phyloP scores from a whole-genome alignment of 2,329 filamentous ascomycete species.

The Aureobasidium sp. region DNA sequence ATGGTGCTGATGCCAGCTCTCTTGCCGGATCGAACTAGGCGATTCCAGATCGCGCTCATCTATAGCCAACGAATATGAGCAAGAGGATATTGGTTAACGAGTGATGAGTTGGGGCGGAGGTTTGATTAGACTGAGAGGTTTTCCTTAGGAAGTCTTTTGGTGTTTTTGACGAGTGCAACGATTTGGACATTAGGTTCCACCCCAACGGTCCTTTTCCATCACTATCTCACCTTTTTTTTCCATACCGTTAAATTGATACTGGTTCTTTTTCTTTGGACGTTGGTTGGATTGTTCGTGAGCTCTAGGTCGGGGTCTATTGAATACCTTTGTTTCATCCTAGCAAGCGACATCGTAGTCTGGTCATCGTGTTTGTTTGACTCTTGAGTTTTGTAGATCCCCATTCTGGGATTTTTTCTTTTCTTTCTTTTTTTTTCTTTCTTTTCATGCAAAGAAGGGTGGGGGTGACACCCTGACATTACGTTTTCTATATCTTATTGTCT shows the following conservation, averaged over 20 bases:
- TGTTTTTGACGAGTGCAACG: neutral
- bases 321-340: neutral
- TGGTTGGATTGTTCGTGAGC: too few relatives aligned
- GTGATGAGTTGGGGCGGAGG: neutral
- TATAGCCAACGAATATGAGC: neutral
- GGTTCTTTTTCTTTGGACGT: neutral
- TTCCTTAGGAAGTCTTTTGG: neutral
- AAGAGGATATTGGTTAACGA: neutral
- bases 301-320: too few relatives aligned
- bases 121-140: neutral
- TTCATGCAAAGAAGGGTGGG: neutral
- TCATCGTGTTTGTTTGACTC: too few relatives aligned
- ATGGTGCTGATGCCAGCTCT: conserved; percentile 34
- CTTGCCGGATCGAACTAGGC: conserved; percentile 32
- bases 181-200: neutral
- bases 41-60: too few relatives aligned
- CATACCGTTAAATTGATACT: neutral
- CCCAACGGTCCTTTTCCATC: neutral
- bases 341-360: too few relatives aligned
- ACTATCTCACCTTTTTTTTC: neutral
- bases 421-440: neutral
- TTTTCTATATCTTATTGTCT: neutral
- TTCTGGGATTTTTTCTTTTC: neutral
- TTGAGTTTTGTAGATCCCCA: too few relatives aligned
- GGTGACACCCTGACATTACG: neutral